phyloP scores from a whole-genome alignment of 2,329 filamentous ascomycete species.

The Verticillium alfalfae region DNA sequence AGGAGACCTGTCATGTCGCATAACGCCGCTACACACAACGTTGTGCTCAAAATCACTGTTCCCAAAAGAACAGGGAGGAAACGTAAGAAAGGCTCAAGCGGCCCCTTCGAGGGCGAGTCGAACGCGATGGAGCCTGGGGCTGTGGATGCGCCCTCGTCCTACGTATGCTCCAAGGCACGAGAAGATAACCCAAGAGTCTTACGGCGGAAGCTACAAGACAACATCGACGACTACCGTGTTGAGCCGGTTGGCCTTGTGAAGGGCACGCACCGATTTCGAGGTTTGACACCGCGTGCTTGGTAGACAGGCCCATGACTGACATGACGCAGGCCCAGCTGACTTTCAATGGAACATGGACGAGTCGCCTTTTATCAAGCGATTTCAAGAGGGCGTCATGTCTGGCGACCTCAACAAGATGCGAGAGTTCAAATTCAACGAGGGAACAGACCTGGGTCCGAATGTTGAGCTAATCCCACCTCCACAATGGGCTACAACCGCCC shows the following conservation, averaged over 20 bases:
- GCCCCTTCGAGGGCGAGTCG: conserved; percentile 50
- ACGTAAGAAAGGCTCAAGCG: conserved; percentile 71
- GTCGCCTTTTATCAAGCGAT: conserved; percentile 64
- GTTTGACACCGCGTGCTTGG: conserved; percentile 25
- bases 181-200: conserved; percentile 50
- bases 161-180: conserved; percentile 37
- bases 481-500: conserved; percentile 65
- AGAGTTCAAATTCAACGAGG: conserved; percentile 57
- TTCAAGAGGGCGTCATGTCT: conserved; percentile 66
- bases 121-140: conserved; percentile 18
- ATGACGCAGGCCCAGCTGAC: conserved; percentile 64
- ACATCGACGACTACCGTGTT: conserved; percentile 58
- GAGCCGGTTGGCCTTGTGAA: conserved; percentile 68
- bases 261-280: conserved; percentile 81
- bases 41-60: conserved; percentile 80
- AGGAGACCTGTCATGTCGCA: conserved; percentile 74
- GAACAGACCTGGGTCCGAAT: conserved; percentile 47
- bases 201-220: conserved; percentile 64
- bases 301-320: not conserved
- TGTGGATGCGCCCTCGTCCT: conserved; percentile 11
- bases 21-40: conserved; percentile 70
- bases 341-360: conserved; percentile 73
- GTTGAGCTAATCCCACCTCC: conserved; percentile 76
- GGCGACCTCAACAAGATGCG: conserved; percentile 49
- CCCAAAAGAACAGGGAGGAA: conserved; percentile 83